These are phyloP conservation scores for Plasmodium malariae DNA, from an alignment of 169 alveolate species.

Conservation along the genomic window DNA sequence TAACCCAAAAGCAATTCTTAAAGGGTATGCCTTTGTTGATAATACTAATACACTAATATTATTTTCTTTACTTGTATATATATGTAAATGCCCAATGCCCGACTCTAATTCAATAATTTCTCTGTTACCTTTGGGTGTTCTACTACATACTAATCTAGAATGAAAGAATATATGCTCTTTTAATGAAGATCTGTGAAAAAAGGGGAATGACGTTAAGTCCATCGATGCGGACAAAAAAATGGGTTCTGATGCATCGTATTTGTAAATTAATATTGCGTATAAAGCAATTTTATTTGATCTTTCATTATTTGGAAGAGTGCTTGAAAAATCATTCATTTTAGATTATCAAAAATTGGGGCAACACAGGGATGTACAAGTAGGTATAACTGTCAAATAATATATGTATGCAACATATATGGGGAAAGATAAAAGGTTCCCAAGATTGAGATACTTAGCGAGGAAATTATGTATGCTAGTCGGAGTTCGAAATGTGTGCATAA, in stretches of 20 bases:
- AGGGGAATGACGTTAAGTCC: constrained; percentile 71
- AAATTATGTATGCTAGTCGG: too few species aligned
- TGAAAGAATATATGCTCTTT: constrained; percentile 87
- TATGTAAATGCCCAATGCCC: constrained; percentile 86
- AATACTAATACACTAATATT: constrained; percentile 78
- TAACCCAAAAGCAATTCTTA: constrained; percentile 88
- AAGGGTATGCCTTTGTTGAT: constrained; percentile 85
- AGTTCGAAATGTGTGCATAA: too few species aligned
- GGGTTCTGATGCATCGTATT: constrained; percentile 47
- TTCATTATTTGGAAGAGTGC: constrained; percentile 39
- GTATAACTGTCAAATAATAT: too few species aligned
- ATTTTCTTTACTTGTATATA: constrained; percentile 42
- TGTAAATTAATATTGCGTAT: constrained; percentile 49
- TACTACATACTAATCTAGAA: constrained; percentile 86
- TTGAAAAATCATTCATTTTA: constrained; percentile 40
- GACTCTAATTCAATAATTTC: constrained; percentile 91
- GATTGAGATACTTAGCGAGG: too few species aligned
- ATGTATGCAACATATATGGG: too few species aligned
- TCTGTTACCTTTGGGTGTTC: constrained; percentile 90
- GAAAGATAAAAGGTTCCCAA: too few species aligned
- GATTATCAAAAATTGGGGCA: neutral
- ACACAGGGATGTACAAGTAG: too few species aligned
- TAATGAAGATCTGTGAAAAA: constrained; percentile 86
- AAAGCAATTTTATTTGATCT: constrained; percentile 53
- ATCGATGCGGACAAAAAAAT: constrained; percentile 55